Evolutionary conservation across 345 rosid genomes (phyloP), one percentile per base, ranked within the genome.

Genomic region (Populus tremula): DNA sequence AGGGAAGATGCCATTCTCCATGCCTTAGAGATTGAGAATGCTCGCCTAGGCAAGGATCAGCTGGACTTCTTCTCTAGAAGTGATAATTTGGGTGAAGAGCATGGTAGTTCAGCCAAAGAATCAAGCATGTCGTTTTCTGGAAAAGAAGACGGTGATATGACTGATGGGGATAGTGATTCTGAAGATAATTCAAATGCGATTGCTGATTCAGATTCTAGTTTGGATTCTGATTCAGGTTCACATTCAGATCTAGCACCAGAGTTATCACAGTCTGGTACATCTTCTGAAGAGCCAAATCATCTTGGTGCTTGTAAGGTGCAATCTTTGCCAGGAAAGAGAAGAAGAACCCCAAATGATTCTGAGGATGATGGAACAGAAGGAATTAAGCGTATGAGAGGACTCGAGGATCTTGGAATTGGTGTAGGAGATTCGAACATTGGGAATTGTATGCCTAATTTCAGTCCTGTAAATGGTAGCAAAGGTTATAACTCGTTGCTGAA

Each of bases 301-400:
- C 50, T 53, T 36, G 84, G 76, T 81, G 83, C 84, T 80, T 77
- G 81, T 59, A 92, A 87, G 86, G 83, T 80, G 83, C 91, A 82
- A 73, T 61, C 92, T 79, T 70, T 76, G 72, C 86, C 78, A 64
- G 89, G 79, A 75, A 89, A 84, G 89, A 91, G 97, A 80, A 92
- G 97, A 85, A 90, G 87, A 86, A 96, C 97, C 20, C 97, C 97
- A 21, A 96, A 92, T 85, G 98, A 92, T 84, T 96, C 97, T 0
- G 98, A 92, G 87, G 99, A 92, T 85, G 99, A 96, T 88, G 99
- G 99, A 78, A 89, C 86, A 54, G 98, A 89, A 88, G 93, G 97
- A 74, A 87, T 78, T 78, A 92, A 92, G 90, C 92, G 99, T 1
- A 96, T 96, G 99, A 92, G 94, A 90, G 99, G 98, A 71, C 97